phyloP scores from a whole-genome alignment of 1,284 basidiomycete genomes.

The Cryptococcus deneoformans region DNA sequence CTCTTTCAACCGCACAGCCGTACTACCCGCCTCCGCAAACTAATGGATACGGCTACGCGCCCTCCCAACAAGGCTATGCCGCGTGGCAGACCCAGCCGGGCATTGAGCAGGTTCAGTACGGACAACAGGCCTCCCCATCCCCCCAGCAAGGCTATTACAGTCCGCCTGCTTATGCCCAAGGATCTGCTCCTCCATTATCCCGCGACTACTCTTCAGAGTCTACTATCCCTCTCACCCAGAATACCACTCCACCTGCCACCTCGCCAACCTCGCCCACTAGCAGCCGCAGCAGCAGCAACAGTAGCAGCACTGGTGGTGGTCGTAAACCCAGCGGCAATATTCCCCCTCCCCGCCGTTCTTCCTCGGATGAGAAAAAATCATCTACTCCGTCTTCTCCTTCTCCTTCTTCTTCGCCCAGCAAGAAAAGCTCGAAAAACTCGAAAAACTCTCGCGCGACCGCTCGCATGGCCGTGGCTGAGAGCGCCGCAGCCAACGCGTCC shows the following conservation, averaged over 20 bases:
- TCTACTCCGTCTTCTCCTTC: background rate
- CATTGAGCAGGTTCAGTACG: conserved; percentile 4
- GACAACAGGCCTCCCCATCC: no score
- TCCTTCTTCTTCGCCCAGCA: background rate
- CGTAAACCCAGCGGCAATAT: background rate
- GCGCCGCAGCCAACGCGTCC: conserved; percentile 26
- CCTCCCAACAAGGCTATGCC: background rate
- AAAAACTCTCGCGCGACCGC: conserved; percentile 14
- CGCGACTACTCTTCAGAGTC: background rate
- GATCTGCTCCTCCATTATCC: no score
- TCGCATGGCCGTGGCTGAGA: conserved; percentile 35
- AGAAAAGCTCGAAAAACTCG: no score
- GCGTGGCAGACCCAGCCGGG: conserved; percentile 11
- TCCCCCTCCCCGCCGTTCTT: background rate
- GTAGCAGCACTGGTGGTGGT: background rate
- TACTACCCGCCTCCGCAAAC: background rate
- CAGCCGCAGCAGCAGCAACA: background rate
- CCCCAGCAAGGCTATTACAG: no score
- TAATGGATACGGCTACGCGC: background rate
- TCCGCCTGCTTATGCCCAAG: background rate
- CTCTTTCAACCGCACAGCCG: conserved; percentile 3
- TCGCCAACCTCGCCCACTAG: background rate
- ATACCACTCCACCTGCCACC: background rate
- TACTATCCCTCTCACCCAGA: background rate
- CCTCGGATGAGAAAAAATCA: background rate